phyloP scores from a whole-genome alignment of 306 rosid genomes.

The Cicer bijugum region DNA sequence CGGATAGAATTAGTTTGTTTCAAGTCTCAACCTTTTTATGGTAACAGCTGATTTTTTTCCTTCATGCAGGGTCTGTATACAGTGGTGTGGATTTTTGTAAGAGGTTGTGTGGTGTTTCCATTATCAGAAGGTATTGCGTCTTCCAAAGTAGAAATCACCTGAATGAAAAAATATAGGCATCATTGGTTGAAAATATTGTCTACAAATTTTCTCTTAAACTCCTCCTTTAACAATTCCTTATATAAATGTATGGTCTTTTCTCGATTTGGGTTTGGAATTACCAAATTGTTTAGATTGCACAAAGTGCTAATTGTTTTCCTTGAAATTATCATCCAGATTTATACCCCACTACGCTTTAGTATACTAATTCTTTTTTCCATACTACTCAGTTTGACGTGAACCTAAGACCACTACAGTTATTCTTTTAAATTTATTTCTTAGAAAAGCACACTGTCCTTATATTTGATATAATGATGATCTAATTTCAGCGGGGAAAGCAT shows the following conservation, averaged over 20 bases:
- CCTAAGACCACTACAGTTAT: conserved; percentile 2
- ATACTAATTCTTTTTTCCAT: conserved; percentile 8
- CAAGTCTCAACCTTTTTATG: conserved; percentile 7
- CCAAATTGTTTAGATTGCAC: conserved; percentile 19
- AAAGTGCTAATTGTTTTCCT: background rate
- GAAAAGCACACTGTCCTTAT: conserved; percentile 24
- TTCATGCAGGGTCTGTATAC: conserved; percentile 78
- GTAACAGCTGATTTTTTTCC: conserved; percentile 35
- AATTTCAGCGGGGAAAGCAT: conserved; percentile 93
- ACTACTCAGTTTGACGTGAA: conserved; percentile 8
- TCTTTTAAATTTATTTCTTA: conserved; percentile 5
- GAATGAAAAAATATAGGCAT: conserved; percentile 26
- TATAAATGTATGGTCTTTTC: conserved; percentile 13
- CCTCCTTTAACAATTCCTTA: conserved; percentile 9
- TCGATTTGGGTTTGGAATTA: conserved; percentile 12
- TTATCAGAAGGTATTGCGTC: conserved; percentile 81
- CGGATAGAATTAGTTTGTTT: conserved; percentile 1
- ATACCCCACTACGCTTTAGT: background rate
- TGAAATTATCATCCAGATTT: conserved; percentile 5
- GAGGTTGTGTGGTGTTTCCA: conserved; percentile 95
- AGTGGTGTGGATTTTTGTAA: conserved; percentile 97
- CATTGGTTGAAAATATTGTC: conserved; percentile 31
- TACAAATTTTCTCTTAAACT: conserved; percentile 7
- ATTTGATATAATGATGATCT: conserved; percentile 32
- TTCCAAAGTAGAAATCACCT: conserved; percentile 34